Evolutionary conservation across 345 rosid genomes (phyloP).

Genomic region (Draba incana): DNA sequence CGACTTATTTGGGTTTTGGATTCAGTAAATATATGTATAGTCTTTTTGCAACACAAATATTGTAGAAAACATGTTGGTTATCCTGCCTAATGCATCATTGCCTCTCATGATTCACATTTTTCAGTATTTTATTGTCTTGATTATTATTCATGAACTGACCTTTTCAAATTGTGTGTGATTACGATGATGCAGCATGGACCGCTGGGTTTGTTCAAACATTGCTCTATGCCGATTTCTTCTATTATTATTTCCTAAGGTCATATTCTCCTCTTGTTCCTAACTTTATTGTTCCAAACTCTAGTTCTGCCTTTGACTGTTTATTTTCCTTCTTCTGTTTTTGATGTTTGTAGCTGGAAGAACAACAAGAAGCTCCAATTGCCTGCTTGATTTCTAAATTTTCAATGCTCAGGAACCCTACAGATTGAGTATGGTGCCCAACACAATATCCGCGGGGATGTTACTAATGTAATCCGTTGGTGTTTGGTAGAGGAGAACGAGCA

Average conservation of each 20-base stretch:
- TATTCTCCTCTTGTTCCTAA: neutral
- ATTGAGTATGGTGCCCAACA: constrained; percentile 5
- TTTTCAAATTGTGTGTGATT: constrained; percentile 5
- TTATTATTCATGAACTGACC: constrained; percentile 14
- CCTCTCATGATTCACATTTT: constrained; percentile 10
- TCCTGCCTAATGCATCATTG: neutral
- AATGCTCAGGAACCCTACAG: constrained; percentile 16
- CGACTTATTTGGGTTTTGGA: neutral
- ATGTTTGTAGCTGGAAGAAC: constrained; percentile 81
- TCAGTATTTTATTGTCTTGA: neutral
- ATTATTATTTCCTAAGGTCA: constrained; percentile 76
- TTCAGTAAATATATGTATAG: neutral
- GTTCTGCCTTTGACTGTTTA: neutral
- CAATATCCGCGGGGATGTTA: neutral
- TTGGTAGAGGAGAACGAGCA: constrained; percentile 25
- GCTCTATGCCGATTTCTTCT: constrained; percentile 84
- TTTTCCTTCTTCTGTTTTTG: neutral
- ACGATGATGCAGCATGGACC: constrained; percentile 73
- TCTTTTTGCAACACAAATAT: neutral
- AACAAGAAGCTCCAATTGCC: constrained; percentile 84
- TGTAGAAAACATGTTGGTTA: constrained; percentile 23
- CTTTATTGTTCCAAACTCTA: neutral
- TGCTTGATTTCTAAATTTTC: constrained; percentile 47
- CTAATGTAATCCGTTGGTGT: constrained; percentile 32
- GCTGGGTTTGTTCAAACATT: constrained; percentile 71